Percentiles rank a stretch among this genome's conserved stretches.
These are phyloP conservation scores for Cladosporium cucumerinum DNA, from an alignment of 2,329 filamentous ascomycete genomes.

Conservation along the genomic window DNA sequence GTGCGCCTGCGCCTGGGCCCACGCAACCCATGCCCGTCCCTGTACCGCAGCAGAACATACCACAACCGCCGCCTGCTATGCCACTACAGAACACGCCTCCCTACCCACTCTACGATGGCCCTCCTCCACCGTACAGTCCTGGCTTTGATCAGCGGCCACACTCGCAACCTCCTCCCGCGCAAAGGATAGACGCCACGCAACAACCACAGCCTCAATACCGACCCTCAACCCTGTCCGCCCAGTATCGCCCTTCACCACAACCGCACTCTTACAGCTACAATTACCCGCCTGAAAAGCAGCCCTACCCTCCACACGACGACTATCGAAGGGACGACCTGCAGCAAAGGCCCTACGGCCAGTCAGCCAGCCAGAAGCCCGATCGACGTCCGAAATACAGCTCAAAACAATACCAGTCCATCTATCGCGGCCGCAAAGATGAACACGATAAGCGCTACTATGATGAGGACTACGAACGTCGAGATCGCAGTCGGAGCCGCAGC, in stretches of 20 bases:
- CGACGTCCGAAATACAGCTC: constrained; percentile 1
- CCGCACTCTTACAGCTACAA: constrained; percentile 25
- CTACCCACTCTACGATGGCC: constrained; percentile 19
- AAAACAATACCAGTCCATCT: constrained; percentile 8
- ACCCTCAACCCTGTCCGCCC: constrained; percentile 1
- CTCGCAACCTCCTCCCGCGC: constrained; percentile 16
- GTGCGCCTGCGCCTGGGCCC: constrained; percentile 12
- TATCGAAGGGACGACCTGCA: constrained; percentile 24
- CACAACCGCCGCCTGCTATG: constrained; percentile 7
- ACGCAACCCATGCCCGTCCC: constrained; percentile 13
- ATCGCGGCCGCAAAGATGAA: constrained; percentile 13
- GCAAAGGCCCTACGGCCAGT: constrained; percentile 18
- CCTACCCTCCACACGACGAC: constrained; percentile 18
- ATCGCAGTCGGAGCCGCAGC: constrained; percentile 18
- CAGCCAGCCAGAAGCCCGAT: constrained; percentile 5
- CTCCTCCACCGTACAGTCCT: constrained; percentile 17
- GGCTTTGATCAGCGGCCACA: constrained; percentile 15
- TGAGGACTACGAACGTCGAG: constrained; percentile 7
- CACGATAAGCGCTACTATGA: constrained; percentile 17
- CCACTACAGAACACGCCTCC: constrained; percentile 12
- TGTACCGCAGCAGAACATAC: neutral
- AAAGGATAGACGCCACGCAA: neutral
- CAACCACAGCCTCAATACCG: constrained; percentile 11
- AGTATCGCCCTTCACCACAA: constrained; percentile 14
- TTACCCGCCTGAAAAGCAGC: constrained; percentile 30